These are phyloP conservation scores for Cryptococcus jaspeensis DNA, from an alignment of 1,284 basidiomycete species.

Conservation along the genomic window DNA sequence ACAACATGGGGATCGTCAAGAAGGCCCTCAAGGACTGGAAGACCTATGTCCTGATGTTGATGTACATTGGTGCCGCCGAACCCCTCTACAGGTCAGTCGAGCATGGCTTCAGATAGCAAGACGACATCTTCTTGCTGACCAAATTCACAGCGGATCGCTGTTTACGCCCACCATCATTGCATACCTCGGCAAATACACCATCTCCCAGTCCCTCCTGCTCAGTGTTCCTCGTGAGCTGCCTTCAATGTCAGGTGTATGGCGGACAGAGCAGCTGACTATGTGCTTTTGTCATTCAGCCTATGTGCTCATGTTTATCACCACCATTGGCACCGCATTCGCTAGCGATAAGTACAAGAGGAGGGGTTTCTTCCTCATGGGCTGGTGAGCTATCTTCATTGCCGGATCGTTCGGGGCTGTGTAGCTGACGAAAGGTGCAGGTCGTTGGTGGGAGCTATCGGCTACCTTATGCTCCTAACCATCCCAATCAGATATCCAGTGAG, in stretches of 20 bases:
- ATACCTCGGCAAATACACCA: conserved; percentile 48
- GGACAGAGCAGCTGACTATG: not conserved
- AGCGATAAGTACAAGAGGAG: conserved; percentile 50
- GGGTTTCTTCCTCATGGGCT: conserved; percentile 53
- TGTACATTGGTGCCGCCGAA: conserved; percentile 51
- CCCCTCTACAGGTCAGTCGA: conserved; percentile 48
- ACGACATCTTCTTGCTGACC: not conserved
- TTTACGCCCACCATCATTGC: conserved; percentile 53
- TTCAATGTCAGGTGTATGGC: not conserved
- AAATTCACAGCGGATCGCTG: conserved; percentile 21
- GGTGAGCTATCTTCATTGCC: conserved; percentile 37
- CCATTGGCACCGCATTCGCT: conserved; percentile 49
- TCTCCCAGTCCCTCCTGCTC: conserved; percentile 50
- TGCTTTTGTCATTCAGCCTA: conserved; percentile 42
- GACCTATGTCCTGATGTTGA: conserved; percentile 43
- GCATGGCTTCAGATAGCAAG: conserved; percentile 9
- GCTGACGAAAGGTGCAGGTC: conserved; percentile 21
- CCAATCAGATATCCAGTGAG: conserved; percentile 24
- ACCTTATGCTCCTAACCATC: conserved; percentile 50
- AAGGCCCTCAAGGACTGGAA: conserved; percentile 45
- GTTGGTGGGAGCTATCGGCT: conserved; percentile 48
- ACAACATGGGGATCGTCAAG: conserved; percentile 31
- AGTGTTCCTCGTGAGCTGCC: conserved; percentile 37
- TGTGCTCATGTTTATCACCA: conserved; percentile 54
- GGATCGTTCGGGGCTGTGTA: conserved; percentile 33